Conservation (phyloP, 2,329 filamentous ascomycete species). For the Fusarium incarnatum region DNA sequence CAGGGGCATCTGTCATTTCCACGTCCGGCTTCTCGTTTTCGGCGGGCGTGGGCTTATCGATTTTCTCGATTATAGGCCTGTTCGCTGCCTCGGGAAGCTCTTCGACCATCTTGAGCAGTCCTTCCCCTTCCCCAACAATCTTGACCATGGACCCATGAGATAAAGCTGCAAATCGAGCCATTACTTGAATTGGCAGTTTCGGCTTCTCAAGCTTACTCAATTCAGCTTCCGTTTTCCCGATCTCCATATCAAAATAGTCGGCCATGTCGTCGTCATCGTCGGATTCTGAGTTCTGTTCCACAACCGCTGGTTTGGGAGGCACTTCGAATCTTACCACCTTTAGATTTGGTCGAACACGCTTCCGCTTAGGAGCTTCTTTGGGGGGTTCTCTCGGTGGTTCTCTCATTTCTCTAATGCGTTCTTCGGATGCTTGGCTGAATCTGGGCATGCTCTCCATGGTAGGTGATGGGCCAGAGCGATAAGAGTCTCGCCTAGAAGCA, state of each 20-base stretch:
- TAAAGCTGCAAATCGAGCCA: conserved; percentile 60
- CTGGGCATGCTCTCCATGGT: conserved; percentile 38
- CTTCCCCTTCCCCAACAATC: conserved; percentile 60
- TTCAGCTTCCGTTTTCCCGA: conserved; percentile 63
- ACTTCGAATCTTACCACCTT: conserved; percentile 55
- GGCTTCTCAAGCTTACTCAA: conserved; percentile 60
- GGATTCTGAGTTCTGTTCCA: conserved; percentile 57
- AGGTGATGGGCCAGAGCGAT: conserved; percentile 40
- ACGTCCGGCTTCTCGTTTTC: conserved; percentile 19
- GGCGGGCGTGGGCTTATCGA: neutral
- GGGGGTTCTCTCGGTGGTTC: conserved; percentile 19
- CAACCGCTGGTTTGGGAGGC: conserved; percentile 52
- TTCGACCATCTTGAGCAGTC: conserved; percentile 58
- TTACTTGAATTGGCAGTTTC: conserved; percentile 55
- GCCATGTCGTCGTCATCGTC: conserved; percentile 71
- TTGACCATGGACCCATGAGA: conserved; percentile 62
- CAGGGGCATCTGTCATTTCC: conserved; percentile 42
- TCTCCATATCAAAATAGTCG: conserved; percentile 66
- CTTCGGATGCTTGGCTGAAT: conserved; percentile 22
- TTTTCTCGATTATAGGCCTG: conserved; percentile 11
- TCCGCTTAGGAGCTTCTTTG: conserved; percentile 38
- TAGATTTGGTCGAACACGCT: conserved; percentile 48
- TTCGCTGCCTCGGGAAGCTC: conserved; percentile 51
- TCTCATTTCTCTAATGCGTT: conserved; percentile 23
- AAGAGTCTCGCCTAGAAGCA: conserved; percentile 30